These are phyloP conservation scores for Erodium moschatum DNA, from an alignment of 441 rosid species.

Conservation along the genomic window DNA sequence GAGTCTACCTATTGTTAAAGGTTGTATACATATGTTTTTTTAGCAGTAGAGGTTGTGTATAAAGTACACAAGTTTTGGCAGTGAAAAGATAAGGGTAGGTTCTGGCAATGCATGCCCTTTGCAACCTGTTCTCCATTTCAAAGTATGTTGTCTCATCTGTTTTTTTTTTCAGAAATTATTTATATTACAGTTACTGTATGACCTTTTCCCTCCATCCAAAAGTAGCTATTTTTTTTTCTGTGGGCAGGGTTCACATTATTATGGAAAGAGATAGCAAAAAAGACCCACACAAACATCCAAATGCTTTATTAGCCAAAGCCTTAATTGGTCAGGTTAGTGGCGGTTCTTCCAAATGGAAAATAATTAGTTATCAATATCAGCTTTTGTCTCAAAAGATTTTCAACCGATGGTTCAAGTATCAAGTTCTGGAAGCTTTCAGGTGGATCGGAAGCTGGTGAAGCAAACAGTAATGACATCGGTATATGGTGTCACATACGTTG, in stretches of 20 bases:
- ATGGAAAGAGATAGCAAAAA: constrained; percentile 66
- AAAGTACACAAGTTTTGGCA: background rate
- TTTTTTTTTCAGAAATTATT: background rate
- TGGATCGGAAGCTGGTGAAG: constrained; percentile 82
- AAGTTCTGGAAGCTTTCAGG: constrained; percentile 45
- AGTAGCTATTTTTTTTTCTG: constrained; percentile 17
- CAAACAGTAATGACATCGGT: constrained; percentile 99
- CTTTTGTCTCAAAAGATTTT: constrained; percentile 6
- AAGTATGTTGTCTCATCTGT: background rate
- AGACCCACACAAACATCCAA: constrained; percentile 64
- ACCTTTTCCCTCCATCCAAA: background rate
- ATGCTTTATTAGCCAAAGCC: constrained; percentile 67
- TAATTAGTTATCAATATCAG: constrained; percentile 2
- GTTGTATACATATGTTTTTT: no score
- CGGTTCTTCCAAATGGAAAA: constrained; percentile 12
- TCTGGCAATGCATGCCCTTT: background rate
- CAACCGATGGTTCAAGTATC: constrained; percentile 18
- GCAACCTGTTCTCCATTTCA: background rate
- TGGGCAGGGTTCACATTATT: constrained; percentile 70
- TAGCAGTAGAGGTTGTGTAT: no score
- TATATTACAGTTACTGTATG: background rate
- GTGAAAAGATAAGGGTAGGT: background rate
- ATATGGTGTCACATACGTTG: constrained; percentile 92
- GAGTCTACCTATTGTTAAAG: no score
- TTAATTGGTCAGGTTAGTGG: constrained; percentile 66